Percentiles rank a stretch among this genome's conserved stretches.
phyloP scores from a whole-genome alignment of 2,329 filamentous ascomycete genomes.

The Rosellinia necatrix region DNA sequence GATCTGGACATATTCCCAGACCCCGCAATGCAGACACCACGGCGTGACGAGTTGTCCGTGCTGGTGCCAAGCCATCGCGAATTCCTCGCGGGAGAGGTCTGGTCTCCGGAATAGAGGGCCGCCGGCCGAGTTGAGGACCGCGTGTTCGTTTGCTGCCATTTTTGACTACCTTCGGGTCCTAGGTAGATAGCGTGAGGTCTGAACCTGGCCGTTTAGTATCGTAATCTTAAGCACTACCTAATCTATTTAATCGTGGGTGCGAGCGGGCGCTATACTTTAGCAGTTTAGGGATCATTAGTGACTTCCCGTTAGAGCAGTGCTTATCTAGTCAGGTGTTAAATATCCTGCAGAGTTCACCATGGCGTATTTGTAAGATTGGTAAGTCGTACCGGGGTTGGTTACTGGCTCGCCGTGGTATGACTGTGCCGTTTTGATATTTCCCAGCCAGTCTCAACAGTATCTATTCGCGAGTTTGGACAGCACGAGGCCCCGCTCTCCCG shows the following conservation, averaged over 20 bases:
- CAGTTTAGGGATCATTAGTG: too few relatives aligned
- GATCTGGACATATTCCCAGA: slow-evolving; percentile 29
- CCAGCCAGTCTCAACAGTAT: too few relatives aligned
- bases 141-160: slow-evolving; percentile 10
- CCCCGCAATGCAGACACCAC: slow-evolving; percentile 25
- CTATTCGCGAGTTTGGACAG: too few relatives aligned
- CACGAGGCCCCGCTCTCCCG: too few relatives aligned
- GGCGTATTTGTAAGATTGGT: slow-evolving; percentile 4
- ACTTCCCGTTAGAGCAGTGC: too few relatives aligned
- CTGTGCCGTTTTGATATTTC: too few relatives aligned
- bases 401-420: background rate
- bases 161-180: background rate
- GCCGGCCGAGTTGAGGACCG: slow-evolving; percentile 14
- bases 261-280: too few relatives aligned
- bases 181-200: background rate
- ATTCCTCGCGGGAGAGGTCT: slow-evolving; percentile 23
- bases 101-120: slow-evolving; percentile 25
- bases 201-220: background rate
- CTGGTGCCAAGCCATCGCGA: slow-evolving; percentile 25
- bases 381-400: background rate
- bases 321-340: background rate
- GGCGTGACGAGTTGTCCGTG: slow-evolving; percentile 22
- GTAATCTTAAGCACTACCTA: background rate
- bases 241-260: too few relatives aligned
- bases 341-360: too few relatives aligned